Evolutionary conservation across 2,329 filamentous ascomycete species (phyloP).

Genomic region (Sarocladiaceae sp.): DNA sequence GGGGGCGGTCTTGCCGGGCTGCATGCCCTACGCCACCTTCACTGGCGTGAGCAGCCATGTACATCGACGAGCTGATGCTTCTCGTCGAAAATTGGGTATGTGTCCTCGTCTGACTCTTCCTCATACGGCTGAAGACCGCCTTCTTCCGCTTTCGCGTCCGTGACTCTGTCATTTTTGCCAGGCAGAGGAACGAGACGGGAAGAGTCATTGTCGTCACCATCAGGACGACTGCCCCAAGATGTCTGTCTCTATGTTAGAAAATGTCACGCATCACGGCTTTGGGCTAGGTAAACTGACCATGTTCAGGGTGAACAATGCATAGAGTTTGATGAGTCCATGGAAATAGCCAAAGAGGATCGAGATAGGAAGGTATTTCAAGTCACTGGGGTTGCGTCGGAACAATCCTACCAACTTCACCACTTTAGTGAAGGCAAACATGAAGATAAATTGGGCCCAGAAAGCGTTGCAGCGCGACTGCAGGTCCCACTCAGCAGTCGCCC

Average conservation of each 20-base stretch:
- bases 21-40: too few relatives aligned
- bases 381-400: conserved; percentile 76
- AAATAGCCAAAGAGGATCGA: conserved; percentile 89
- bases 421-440: conserved; percentile 80
- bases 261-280: not conserved
- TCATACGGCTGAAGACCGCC: conserved; percentile 1
- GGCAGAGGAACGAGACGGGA: conserved; percentile 7
- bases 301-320: conserved; percentile 74
- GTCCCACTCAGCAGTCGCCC: conserved; percentile 59
- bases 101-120: conserved; percentile 4
- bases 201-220: conserved; percentile 76
- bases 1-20: too few relatives aligned
- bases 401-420: conserved; percentile 85
- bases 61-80: not conserved
- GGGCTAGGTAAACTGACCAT: conserved; percentile 54
- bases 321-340: conserved; percentile 87
- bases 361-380: conserved; percentile 73
- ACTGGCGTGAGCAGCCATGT: not conserved
- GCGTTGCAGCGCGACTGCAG: conserved; percentile 43
- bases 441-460: conserved; percentile 58
- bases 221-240: conserved; percentile 89
- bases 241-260: conserved; percentile 50
- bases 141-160: conserved; percentile 2
- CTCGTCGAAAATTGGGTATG: not conserved
- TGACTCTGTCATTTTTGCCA: not conserved